Evolutionary conservation across 768 basidiomycete species (phyloP), one percentile per base, ranked within the genome.

Genomic region (Gymnopilus dilepis): DNA sequence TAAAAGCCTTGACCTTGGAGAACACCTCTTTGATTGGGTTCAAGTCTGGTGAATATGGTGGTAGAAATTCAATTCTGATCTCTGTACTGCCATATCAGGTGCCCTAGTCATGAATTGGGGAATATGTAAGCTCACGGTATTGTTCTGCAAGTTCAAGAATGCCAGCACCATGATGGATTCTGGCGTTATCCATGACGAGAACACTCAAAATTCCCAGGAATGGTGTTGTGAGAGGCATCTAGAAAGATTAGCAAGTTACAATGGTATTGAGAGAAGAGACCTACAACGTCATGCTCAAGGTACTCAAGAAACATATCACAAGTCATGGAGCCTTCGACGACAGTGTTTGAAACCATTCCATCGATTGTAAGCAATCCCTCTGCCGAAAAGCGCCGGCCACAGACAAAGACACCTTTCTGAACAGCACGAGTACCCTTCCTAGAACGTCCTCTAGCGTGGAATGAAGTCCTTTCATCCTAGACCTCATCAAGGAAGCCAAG

Each of bases 21-120:
- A 78, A 79, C 0, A 74, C 76, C 59, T 78, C 74, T 59, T 80
- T 73, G 17, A 78, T 78, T 0, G 78, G 78, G 47, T 80, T 78
- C 37, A 76, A 55, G 45, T 80, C 77, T 0, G 77, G 78, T 0
- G 78, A 80, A 58, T 79, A 80, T 3, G 74, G 76, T 0, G 74
- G 77, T 6, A 79, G 69, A 53, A 63, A 79, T 28, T 69, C 61
- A 19, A 76, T 42, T 0, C 61, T 61, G 17, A 74, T 70, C 55
- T 67, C 74, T 76, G 42, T 3, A 17, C 17, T 7, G 17, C 3
- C 9, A 24, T 45, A n/a, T n/a, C n/a, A n/a, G n/a, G 7, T n/a
- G 43, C 43, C 11, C 7, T 11, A 3, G n/a, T 45, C 17, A 21
- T 19, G 4, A 19, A 45, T 13, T 17, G 17, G 24, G 9, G 43